These are phyloP conservation scores for Amauroascus verrucosus DNA, from an alignment of 2,329 filamentous ascomycete genomes.

Conservation along the genomic window DNA sequence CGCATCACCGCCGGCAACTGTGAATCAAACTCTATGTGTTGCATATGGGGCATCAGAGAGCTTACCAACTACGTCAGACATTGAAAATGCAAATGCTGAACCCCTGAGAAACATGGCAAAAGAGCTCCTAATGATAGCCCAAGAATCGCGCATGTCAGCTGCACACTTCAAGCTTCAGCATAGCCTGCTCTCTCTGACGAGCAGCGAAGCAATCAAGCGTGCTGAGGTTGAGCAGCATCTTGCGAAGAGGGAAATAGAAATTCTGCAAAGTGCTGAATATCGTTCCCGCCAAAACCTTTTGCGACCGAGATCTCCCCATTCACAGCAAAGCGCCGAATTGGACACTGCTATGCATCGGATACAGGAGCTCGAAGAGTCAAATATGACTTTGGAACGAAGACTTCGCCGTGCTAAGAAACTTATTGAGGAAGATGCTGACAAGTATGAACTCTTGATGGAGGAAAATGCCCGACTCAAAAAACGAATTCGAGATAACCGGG, in stretches of 20 bases:
- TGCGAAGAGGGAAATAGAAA: conserved; percentile 77
- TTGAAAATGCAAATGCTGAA: conserved; percentile 42
- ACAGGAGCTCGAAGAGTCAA: conserved; percentile 57
- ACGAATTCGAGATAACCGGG: conserved; percentile 78
- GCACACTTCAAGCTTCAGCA: conserved; percentile 88
- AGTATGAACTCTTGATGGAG: conserved; percentile 58
- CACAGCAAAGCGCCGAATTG: conserved; percentile 37
- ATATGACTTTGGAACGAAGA: conserved; percentile 52
- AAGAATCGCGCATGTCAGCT: conserved; percentile 66
- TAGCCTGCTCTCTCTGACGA: conserved; percentile 72
- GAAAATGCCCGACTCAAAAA: conserved; percentile 68
- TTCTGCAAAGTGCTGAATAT: conserved; percentile 64
- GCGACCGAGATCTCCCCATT: conserved; percentile 35
- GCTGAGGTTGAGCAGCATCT: conserved; percentile 87
- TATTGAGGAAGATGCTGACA: conserved; percentile 67
- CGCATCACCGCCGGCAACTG: conserved; percentile 40
- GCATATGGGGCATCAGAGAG: conserved; percentile 37
- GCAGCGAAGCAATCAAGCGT: conserved; percentile 71
- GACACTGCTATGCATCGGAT: conserved; percentile 51
- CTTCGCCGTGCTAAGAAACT: conserved; percentile 65
- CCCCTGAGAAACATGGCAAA: conserved; percentile 47
- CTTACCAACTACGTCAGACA: conserved; percentile 41
- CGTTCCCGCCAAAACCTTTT: conserved; percentile 51
- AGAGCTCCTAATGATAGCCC: conserved; percentile 45
- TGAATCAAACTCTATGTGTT: conserved; percentile 34